Evolutionary conservation across 495 filamentous ascomycete genomes (phyloP), one percentile per base, ranked within the genome.

Genomic region (Xylaria telfairii): DNA sequence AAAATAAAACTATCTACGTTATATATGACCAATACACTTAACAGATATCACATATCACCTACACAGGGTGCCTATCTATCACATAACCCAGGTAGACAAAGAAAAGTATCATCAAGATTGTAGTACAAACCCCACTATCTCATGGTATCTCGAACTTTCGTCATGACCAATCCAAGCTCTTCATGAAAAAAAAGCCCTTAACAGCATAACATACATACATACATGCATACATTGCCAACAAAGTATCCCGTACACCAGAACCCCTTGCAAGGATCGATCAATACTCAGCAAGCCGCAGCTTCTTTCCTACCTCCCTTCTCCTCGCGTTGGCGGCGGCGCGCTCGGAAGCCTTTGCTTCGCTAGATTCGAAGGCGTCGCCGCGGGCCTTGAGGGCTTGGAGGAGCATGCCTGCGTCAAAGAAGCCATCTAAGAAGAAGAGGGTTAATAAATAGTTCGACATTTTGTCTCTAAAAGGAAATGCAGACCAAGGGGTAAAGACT

Each of bases 401-500:
- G 8, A 97, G 87, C 93, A 97, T 95, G 41, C 94, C 94, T 2
- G 94, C 93, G 81, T 97, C 94, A 81, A 97, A 97, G 86, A 97
- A 97, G 46, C 94, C 94, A 85, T 97, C 94, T 97, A 74, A 49
- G 2, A 60, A 66, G 30, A 62, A 83, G 73, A 82, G 28, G 51
- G 46, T 37, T 30, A 56, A 6, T 21, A 71, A 51, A 57, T 1
- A n/a, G n/a, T n/a, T n/a, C n/a, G n/a, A n/a, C n/a, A n/a, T n/a
- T n/a, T n/a, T n/a, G n/a, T 44, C 65, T 67, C 73, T 62, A 63
- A 44, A 21, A 34, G 30, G 53, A 21, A 26, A n/a, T n/a, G n/a
- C n/a, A n/a, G 59, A 44, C 62, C 28, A 51, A 44, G 44, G 53
- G 7, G 47, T 39, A 24, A 71, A 71, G 63, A 89, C 94, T 91